A percentile compares a stretch with the other conserved stretches of the same genome.
Conservation (phyloP, 257 asterid species). For the Solanum medicagineum region DNA sequence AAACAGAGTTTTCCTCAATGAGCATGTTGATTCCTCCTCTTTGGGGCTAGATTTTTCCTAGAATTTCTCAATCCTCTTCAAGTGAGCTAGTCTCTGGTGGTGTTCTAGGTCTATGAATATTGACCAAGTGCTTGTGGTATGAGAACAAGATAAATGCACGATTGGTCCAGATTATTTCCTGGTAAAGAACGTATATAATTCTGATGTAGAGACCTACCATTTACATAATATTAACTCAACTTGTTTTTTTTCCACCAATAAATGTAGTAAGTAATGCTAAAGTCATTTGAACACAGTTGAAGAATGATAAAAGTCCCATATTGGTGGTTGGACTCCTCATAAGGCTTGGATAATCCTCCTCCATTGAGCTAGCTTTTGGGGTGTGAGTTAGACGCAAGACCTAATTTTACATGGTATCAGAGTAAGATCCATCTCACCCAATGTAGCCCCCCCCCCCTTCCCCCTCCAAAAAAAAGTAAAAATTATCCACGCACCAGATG, state of each 20-base stretch:
- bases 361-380: too few species aligned
- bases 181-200: slow-evolving; percentile 23
- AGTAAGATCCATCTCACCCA: too few species aligned
- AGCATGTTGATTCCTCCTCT: slow-evolving; percentile 26
- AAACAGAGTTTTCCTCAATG: slow-evolving; percentile 34
- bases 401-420: too few species aligned
- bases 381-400: too few species aligned
- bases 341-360: too few species aligned
- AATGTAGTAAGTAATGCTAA: background rate
- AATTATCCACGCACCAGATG: too few species aligned
- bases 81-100: slow-evolving; percentile 21
- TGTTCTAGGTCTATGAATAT: slow-evolving; percentile 30
- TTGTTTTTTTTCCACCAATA: background rate
- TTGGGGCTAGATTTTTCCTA: background rate
- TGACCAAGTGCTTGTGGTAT: slow-evolving; percentile 33
- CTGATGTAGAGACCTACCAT: slow-evolving; percentile 42
- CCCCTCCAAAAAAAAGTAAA: too few species aligned
- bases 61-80: slow-evolving; percentile 27
- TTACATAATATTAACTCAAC: background rate
- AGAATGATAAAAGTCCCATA: too few species aligned
- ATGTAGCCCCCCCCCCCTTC: too few species aligned
- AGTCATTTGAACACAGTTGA: background rate
- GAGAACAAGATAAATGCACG: slow-evolving; percentile 21
- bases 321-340: too few species aligned
- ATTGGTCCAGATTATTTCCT: slow-evolving; percentile 46